A percentile compares a stretch with the other conserved stretches of the same genome.
These are phyloP conservation scores for Kandelia obovata DNA, from an alignment of 345 rosid species.

Conservation along the genomic window DNA sequence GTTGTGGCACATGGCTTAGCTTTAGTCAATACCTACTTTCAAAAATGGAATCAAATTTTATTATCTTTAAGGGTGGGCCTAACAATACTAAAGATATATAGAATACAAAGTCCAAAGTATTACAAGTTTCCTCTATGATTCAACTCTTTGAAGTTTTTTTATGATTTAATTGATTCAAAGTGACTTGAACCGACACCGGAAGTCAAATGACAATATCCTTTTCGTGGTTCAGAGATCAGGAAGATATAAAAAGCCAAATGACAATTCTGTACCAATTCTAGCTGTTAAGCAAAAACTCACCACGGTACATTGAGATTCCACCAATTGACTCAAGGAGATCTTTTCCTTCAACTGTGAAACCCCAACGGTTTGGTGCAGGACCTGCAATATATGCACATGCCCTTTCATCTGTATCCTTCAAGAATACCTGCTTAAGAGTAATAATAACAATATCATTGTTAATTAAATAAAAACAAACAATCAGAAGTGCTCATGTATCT, in stretches of 20 bases:
- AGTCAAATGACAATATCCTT: not conserved
- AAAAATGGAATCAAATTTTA: no score
- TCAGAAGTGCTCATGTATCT: constrained; percentile 8
- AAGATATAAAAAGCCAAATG: not conserved
- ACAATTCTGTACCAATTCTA: not conserved
- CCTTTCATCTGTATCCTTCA: constrained; percentile 99
- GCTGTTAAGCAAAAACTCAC: constrained; percentile 38
- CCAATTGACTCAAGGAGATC: constrained; percentile 64
- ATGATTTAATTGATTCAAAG: not conserved
- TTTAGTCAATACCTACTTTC: no score
- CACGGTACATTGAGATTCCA: constrained; percentile 44
- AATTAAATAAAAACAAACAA: not conserved
- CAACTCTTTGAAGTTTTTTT: not conserved
- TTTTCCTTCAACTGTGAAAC: constrained; percentile 76
- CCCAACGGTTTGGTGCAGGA: constrained; percentile 99
- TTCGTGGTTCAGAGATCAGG: not conserved
- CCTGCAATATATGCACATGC: constrained; percentile 99
- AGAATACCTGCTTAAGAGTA: constrained; percentile 59
- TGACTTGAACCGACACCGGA: not conserved
- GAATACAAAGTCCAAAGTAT: not conserved
- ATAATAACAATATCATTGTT: not conserved
- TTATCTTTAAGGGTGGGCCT: no score
- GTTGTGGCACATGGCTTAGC: no score
- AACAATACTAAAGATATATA: not conserved
- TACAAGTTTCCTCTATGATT: not conserved